Base-by-base conservation (phyloP, 352 stramenopile genomes). In the Phytopythium oedochilum region DNA sequence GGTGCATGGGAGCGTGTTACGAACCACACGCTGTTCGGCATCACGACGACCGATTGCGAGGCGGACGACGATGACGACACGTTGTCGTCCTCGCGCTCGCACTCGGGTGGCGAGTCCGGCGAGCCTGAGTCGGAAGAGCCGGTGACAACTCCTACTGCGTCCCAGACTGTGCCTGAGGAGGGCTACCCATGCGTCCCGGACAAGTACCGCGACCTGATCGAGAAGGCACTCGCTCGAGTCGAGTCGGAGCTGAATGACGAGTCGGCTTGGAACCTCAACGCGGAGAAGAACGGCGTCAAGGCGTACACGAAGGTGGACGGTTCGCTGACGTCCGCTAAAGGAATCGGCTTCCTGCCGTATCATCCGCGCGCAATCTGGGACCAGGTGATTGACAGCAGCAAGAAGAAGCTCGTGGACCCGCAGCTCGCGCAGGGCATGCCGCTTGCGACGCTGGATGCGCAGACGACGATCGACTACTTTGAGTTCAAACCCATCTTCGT, bases 401-500 rank as follows among this genome's bases (percentile, higher is more conserved):
- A 70, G 45, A 77, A 79, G 46, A 80, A 76, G 47, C 59, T 64
- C 20, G 79, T 85, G 49, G 82, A 92, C 46, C 60, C 75, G 22
- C 71, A 85, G 53, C 69, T 88, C 23, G 75, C 76, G 1, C 53
- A 71, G 6, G 76, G 68, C 4, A 71, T 62, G 47, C 74, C 66
- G 8, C 53, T 88, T 5, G 66, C 64, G 28, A 49, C 38, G 9
- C 55, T 89, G 36, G 72, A 92, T 38, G 66, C 64, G 0, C 78
- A 92, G 60, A 92, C 81, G 6, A 66, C 31, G 25, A 75, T 89
- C 52, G 78, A 87, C 48, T 86, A 89, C 45, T 63, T 84, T n/a
- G 76, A 88, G 66, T 89, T 81, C 77, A 92, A 92, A 49, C 73
- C 78, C 8, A 78, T 89, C 39, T 86, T 92, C 45, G 68, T 89